A percentile compares a stretch with the other conserved stretches of the same genome.
These are phyloP conservation scores for Ogataea henricii DNA, from an alignment of 805 yeast genomes.

Conservation along the genomic window DNA sequence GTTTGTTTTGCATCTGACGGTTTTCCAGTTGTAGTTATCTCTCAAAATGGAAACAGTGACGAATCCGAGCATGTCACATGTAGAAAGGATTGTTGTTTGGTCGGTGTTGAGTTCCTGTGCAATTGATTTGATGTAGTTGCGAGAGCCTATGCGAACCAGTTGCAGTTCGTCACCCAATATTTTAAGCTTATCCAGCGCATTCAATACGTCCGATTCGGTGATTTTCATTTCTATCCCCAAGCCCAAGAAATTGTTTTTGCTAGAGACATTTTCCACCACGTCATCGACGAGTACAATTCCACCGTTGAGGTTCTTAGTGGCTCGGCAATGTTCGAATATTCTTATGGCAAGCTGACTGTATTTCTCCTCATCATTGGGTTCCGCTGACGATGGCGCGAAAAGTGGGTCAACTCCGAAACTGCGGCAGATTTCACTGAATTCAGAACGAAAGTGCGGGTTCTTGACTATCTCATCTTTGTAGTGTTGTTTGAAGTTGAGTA, in stretches of 20 bases:
- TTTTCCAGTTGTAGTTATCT: conserved; percentile 80
- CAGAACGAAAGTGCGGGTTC: conserved; percentile 64
- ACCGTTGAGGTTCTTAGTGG: conserved; percentile 73
- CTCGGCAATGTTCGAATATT: conserved; percentile 73
- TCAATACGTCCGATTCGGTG: conserved; percentile 53
- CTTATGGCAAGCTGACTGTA: conserved; percentile 69
- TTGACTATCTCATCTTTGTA: conserved; percentile 67
- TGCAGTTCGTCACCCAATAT: conserved; percentile 73
- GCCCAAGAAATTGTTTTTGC: conserved; percentile 16
- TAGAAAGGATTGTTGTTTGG: conserved; percentile 68
- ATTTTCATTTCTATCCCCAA: conserved; percentile 33
- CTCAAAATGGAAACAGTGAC: conserved; percentile 62
- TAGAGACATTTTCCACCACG: conserved; percentile 40
- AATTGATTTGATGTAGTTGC: conserved; percentile 60
- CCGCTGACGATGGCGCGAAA: conserved; percentile 36
- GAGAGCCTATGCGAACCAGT: conserved; percentile 56
- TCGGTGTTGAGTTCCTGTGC: conserved; percentile 67
- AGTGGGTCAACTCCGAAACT: conserved; percentile 86
- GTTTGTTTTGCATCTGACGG: conserved; percentile 58
- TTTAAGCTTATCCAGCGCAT: conserved; percentile 54
- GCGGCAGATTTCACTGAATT: conserved; percentile 74
- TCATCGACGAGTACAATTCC: conserved; percentile 72
- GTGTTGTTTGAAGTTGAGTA: conserved; percentile 71
- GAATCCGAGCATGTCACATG: conserved; percentile 77
- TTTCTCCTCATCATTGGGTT: conserved; percentile 49